These are phyloP conservation scores for Irineochytrium annulatum DNA, from an alignment of 192 early-diverging fungal genomes.

Conservation along the genomic window DNA sequence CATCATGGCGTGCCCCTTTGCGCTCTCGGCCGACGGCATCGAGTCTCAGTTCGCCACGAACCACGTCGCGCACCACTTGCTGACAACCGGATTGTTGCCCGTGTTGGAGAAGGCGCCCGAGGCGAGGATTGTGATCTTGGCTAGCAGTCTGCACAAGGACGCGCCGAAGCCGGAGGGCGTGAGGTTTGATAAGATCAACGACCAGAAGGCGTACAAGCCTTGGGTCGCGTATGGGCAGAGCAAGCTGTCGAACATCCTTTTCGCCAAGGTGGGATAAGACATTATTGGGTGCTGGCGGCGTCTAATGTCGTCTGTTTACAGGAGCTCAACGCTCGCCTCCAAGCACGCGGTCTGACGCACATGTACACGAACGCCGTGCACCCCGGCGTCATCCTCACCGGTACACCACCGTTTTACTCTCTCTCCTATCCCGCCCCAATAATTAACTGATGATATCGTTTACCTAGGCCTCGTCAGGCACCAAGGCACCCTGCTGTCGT, in stretches of 20 bases:
- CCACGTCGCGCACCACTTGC: conserved; percentile 50
- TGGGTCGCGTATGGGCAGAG: conserved; percentile 31
- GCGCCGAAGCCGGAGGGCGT: conserved; percentile 24
- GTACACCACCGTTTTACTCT: too few species aligned
- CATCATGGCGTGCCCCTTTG: conserved; percentile 57
- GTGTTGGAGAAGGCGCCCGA: conserved; percentile 11
- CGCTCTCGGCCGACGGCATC: conserved; percentile 53
- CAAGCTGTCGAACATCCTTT: conserved; percentile 53
- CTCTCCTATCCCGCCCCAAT: too few species aligned
- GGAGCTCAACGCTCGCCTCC: neutral
- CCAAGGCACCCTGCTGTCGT: neutral
- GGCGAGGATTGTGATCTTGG: conserved; percentile 36
- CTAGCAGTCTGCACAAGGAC: conserved; percentile 10
- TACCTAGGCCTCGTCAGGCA: conserved; percentile 16
- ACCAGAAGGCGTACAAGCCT: conserved; percentile 10
- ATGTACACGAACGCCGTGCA: conserved; percentile 35
- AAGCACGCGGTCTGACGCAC: neutral
- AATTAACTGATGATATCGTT: too few species aligned
- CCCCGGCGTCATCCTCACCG: conserved; percentile 31
- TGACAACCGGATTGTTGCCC: conserved; percentile 33
- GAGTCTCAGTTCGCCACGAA: conserved; percentile 66
- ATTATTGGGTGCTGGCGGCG: neutral
- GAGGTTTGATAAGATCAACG: conserved; percentile 25
- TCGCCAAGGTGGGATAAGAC: conserved; percentile 25
- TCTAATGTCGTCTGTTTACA: neutral